Conservation (phyloP, 768 basidiomycete species). For the Exidia glandulosa region DNA sequence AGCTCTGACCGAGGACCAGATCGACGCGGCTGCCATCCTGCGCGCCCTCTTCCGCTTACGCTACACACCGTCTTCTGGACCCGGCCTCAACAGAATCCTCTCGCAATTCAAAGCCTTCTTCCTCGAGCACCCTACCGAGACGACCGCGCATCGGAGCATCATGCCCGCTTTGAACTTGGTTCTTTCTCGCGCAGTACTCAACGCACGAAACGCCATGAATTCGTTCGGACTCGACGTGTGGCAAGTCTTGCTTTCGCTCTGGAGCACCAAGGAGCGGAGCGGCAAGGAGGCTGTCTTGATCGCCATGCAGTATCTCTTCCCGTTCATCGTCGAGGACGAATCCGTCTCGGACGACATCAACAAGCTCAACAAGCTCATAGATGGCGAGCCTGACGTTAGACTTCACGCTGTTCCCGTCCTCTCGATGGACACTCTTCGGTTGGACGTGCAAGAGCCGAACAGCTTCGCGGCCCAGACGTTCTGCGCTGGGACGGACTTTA, state of each 20-base stretch:
- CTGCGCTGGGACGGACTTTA: conserved; percentile 64
- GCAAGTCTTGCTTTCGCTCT: conserved; percentile 53
- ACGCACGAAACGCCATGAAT: conserved; percentile 47
- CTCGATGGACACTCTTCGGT: conserved; percentile 50
- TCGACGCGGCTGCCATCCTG: conserved; percentile 61
- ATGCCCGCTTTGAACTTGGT: conserved; percentile 56
- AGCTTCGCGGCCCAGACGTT: conserved; percentile 60
- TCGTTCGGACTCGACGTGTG: conserved; percentile 53
- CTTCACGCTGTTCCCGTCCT: conserved; percentile 52
- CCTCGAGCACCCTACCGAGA: conserved; percentile 53
- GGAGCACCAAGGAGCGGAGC: conserved; percentile 66
- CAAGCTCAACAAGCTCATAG: conserved; percentile 44
- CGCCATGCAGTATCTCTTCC: conserved; percentile 61
- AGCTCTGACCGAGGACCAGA: conserved; percentile 38
- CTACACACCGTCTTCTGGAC: conserved; percentile 44
- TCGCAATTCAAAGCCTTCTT: conserved; percentile 53
- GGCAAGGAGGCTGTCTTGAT: conserved; percentile 72
- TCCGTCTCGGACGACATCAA: conserved; percentile 32
- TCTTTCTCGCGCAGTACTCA: conserved; percentile 69
- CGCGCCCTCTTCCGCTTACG: conserved; percentile 47
- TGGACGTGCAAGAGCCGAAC: conserved; percentile 29
- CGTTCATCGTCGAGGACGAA: conserved; percentile 38
- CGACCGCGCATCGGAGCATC: conserved; percentile 68
- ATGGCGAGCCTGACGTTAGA: conserved; percentile 50
- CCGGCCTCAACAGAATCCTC: conserved; percentile 42